Base-by-base conservation (phyloP, 331 rosid genomes). In the Quercus lobata region DNA sequence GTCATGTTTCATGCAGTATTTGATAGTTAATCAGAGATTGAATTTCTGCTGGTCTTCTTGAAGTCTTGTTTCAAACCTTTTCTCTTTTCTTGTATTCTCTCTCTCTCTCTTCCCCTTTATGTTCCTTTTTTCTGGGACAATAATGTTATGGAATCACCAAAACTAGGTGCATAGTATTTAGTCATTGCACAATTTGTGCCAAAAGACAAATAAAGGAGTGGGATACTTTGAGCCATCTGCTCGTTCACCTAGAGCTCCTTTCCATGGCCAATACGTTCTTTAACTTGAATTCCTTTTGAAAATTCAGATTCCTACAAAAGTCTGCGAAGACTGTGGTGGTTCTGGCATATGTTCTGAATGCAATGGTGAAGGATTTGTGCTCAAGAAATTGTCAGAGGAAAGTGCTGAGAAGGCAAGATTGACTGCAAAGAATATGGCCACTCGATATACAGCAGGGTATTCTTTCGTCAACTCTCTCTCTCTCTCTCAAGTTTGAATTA, bases 341-440 rank as follows among this genome's bases (percentile, higher is more conserved):
- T 91, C 99, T 71, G 97, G 97, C 52, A 65, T 95, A 86, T 95
- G 98, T 81, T 75, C 97, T 29, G 97, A 89, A 81, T 95, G 98
- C 96, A 90, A 88, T 4, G 98, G 98, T 2, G 97, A 95, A 91
- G 97, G 98, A 54, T 95, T 92, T 69, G 92, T 95, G 84, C 92
- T 91, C 9, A 90, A 87, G 89, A 91, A 85, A 84, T 84, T 89
- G 61, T 84, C 99, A 0, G 96, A 90, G 2, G 94, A 90, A 82
- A 91, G 61, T 79, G 94, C 97, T 4, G 94, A 89, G 85, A 84
- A 78, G 80, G 97, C 97, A 69, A 89, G 96, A 90, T 6, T 35
- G 63, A 89, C 78, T 25, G 77, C 98, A 6, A 89, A 91, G 83
- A 92, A 91, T 61, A 83, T 85, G 89, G 99, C 97, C 18, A 95